Conservation (phyloP, 2,329 filamentous ascomycete species). For the Ophiocordyceps robertsii region DNA sequence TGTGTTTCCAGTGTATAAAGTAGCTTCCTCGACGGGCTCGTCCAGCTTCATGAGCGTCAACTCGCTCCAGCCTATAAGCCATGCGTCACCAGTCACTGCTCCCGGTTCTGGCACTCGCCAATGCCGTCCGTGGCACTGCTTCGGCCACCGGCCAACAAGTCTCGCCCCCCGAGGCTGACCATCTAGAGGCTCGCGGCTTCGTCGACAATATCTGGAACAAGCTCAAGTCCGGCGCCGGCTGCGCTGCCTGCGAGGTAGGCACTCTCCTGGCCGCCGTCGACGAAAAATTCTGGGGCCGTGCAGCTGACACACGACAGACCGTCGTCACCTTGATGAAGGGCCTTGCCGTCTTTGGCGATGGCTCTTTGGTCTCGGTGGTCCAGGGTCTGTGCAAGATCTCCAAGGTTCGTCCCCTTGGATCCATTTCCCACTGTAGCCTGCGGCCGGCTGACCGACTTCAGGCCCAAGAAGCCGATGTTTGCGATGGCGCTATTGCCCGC, state of each 20-base stretch:
- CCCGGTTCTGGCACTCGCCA: constrained; percentile 6
- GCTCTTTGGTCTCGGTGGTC: constrained; percentile 19
- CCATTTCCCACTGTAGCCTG: too few relatives aligned
- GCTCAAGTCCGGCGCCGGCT: constrained; percentile 11
- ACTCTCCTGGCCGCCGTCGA: neutral
- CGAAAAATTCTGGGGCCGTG: too few relatives aligned
- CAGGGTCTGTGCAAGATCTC: constrained; percentile 19
- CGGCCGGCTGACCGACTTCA: constrained; percentile 7
- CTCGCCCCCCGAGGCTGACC: neutral
- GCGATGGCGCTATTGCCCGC: constrained; percentile 33
- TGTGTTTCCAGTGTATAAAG: too few relatives aligned
- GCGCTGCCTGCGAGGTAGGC: constrained; percentile 12
- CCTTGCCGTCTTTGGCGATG: constrained; percentile 27
- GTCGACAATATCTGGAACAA: constrained; percentile 11
- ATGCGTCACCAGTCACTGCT: constrained; percentile 7
- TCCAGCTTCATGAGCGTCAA: neutral
- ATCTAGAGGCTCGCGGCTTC: neutral
- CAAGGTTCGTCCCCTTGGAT: constrained; percentile 9
- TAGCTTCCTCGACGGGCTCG: neutral
- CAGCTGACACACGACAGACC: constrained; percentile 2
- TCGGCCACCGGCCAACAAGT: neutral
- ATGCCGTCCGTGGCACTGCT: constrained; percentile 1
- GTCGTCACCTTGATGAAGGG: constrained; percentile 24
- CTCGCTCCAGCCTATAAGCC: neutral
- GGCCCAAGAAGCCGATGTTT: constrained; percentile 41